Percentiles rank a stretch among this genome's conserved stretches.
phyloP scores from a whole-genome alignment of 179 eudicot species.

The Carnegiea gigantea region DNA sequence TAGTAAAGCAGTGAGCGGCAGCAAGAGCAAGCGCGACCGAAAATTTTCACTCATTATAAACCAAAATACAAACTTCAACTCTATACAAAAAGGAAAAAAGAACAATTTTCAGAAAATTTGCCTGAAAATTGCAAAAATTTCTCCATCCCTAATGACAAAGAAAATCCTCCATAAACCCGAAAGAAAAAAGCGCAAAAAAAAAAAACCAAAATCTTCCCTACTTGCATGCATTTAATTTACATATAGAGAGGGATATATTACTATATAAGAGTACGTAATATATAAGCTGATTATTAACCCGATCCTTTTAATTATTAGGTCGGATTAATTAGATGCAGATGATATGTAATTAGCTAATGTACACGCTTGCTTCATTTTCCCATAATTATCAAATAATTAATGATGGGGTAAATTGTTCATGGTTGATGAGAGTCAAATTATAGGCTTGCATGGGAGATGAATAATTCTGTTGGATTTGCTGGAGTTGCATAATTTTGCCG shows the following conservation, averaged over 20 bases:
- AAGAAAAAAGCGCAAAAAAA: not conserved
- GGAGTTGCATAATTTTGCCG: conserved; percentile 41
- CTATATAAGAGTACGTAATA: not conserved
- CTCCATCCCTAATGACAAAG: conserved; percentile 2
- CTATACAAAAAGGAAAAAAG: conserved; percentile 17
- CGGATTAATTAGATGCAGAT: not conserved
- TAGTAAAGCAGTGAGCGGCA: not conserved
- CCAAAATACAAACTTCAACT: conserved; percentile 21
- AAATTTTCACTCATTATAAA: conserved; percentile 10
- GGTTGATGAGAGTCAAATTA: conserved; percentile 4
- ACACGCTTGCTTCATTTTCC: not conserved
- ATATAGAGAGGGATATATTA: not conserved
- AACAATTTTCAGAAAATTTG: conserved; percentile 15
- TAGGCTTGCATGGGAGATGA: conserved; percentile 13
- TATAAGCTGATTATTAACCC: conserved; percentile 7
- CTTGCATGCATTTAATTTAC: conserved; percentile 14
- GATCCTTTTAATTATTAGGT: conserved; percentile 16
- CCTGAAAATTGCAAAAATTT: conserved; percentile 13
- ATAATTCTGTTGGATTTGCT: conserved; percentile 38
- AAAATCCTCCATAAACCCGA: not conserved
- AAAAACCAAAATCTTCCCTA: conserved; percentile 5
- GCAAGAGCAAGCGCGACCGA: conserved; percentile 10
- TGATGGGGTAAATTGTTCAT: conserved; percentile 9
- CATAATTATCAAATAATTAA: not conserved
- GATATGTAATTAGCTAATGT: no score